These are phyloP conservation scores for Geranium rotundifolium DNA, from an alignment of 345 rosid species.

Conservation along the genomic window DNA sequence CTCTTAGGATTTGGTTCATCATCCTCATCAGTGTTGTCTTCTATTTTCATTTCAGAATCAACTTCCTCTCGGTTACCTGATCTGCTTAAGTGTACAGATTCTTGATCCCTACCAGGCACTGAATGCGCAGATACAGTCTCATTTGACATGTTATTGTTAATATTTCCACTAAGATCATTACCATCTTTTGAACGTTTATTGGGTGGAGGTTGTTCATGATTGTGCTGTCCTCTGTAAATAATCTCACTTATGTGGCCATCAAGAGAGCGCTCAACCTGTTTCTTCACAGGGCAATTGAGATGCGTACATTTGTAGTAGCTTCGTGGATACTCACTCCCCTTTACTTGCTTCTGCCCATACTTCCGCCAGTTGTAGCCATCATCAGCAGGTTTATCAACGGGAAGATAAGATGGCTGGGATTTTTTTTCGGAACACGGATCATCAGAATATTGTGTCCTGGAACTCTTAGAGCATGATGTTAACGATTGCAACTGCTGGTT, in stretches of 20 bases:
- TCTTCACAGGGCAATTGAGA: slow-evolving; percentile 70
- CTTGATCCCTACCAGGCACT: slow-evolving; percentile 24
- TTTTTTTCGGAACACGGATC: slow-evolving; percentile 13
- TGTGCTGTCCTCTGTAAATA: slow-evolving; percentile 88
- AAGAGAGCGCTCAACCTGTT: slow-evolving; percentile 82
- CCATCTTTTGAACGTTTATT: slow-evolving; percentile 55
- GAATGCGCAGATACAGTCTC: slow-evolving; percentile 19
- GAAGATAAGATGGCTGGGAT: slow-evolving; percentile 26
- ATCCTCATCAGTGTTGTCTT: slow-evolving; percentile 26
- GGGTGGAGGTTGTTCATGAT: slow-evolving; percentile 63
- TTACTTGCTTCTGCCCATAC: slow-evolving; percentile 91
- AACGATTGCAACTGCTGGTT: slow-evolving; percentile 27
- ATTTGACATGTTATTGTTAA: slow-evolving; percentile 4
- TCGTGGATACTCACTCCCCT: slow-evolving; percentile 89
- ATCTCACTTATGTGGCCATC: slow-evolving; percentile 89
- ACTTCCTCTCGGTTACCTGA: slow-evolving; percentile 42
- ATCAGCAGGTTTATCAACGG: slow-evolving; percentile 59
- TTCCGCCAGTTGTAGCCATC: slow-evolving; percentile 97
- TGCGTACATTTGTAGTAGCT: slow-evolving; percentile 95
- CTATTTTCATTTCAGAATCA: slow-evolving; percentile 24
- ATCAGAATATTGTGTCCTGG: slow-evolving; percentile 31
- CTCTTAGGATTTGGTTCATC: slow-evolving; percentile 62
- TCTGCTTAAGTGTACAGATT: slow-evolving; percentile 25
- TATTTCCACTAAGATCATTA: slow-evolving; percentile 21
- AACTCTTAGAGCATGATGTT: slow-evolving; percentile 27